Conservation (phyloP, 2,329 filamentous ascomycete genomes). For the Arthrobotrys pseudoclavata region DNA sequence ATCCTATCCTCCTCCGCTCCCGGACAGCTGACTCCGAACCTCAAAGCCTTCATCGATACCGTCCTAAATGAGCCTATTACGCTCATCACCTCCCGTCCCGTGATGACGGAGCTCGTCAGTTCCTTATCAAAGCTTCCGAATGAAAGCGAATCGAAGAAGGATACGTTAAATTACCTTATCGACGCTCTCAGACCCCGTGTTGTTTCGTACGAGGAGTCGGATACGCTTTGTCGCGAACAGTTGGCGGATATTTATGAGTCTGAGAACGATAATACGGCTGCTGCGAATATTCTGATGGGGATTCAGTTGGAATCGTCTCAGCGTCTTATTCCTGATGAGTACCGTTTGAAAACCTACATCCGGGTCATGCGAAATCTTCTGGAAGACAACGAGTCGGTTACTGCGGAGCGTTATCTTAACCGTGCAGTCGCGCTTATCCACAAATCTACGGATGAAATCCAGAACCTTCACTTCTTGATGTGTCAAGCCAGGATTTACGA, state of each 20-base stretch:
- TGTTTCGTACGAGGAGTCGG: conserved; percentile 86
- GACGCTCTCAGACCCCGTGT: conserved; percentile 75
- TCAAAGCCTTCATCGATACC: conserved; percentile 77
- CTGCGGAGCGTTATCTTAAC: conserved; percentile 89
- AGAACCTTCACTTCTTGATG: conserved; percentile 87
- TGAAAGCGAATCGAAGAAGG: conserved; percentile 76
- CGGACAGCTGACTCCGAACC: conserved; percentile 71
- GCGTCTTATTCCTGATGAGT: conserved; percentile 82
- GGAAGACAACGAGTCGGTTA: conserved; percentile 90
- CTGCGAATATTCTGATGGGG: conserved; percentile 82
- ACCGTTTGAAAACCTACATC: conserved; percentile 88
- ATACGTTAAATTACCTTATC: conserved; percentile 81
- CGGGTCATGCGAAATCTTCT: conserved; percentile 94
- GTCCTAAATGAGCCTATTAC: conserved; percentile 79
- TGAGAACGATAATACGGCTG: conserved; percentile 82
- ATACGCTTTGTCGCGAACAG: conserved; percentile 81
- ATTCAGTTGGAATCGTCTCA: conserved; percentile 92
- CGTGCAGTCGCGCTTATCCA: conserved; percentile 94
- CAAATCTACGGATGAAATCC: conserved; percentile 78
- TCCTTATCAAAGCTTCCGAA: conserved; percentile 74
- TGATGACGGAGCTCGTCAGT: conserved; percentile 77
- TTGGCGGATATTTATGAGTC: conserved; percentile 86
- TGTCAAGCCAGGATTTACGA: conserved; percentile 94
- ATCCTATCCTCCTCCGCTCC: conserved; percentile 69
- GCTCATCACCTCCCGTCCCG: conserved; percentile 79